Percentiles rank a stretch among this genome's conserved stretches.
These are phyloP conservation scores for Tetracladium setigerum DNA, from an alignment of 495 filamentous ascomycete species.

Conservation along the genomic window DNA sequence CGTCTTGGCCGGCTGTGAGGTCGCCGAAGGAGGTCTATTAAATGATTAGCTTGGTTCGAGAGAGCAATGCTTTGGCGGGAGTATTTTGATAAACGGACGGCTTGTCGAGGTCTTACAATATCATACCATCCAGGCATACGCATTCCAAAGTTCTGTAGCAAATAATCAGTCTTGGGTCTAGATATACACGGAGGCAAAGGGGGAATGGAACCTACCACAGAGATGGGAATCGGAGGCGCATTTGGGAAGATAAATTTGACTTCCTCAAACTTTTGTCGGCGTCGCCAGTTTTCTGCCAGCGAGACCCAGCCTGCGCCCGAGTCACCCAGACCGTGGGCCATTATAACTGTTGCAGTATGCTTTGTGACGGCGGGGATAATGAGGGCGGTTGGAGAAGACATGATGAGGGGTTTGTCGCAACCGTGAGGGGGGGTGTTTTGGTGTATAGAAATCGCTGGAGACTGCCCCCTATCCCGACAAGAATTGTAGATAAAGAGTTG, in stretches of 20 bases:
- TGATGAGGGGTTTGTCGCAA: conserved; percentile 19
- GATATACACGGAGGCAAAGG: not conserved
- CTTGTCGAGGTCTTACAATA: conserved; percentile 49
- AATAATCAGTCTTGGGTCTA: conserved; percentile 3
- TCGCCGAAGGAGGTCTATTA: conserved; percentile 17
- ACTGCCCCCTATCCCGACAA: too few relatives aligned
- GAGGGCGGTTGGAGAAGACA: conserved; percentile 37
- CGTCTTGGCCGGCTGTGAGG: conserved; percentile 50
- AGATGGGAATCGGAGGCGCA: conserved; percentile 85
- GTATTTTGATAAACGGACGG: conserved; percentile 11
- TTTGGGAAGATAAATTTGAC: conserved; percentile 91
- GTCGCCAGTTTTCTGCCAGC: conserved; percentile 85
- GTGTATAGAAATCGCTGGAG: too few relatives aligned
- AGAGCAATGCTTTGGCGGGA: not conserved
- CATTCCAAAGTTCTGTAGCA: conserved; percentile 65
- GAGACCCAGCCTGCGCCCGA: conserved; percentile 68
- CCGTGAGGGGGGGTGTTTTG: too few relatives aligned
- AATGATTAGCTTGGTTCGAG: not conserved
- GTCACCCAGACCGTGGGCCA: conserved; percentile 87
- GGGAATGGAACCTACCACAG: conserved; percentile 49
- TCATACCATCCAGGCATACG: conserved; percentile 91
- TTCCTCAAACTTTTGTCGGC: conserved; percentile 75
- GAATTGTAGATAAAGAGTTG: too few relatives aligned
- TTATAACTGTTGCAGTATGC: conserved; percentile 92
- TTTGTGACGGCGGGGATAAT: conserved; percentile 81